Conservation (phyloP, 805 yeast genomes). For the Lipomyces starkeyi region DNA sequence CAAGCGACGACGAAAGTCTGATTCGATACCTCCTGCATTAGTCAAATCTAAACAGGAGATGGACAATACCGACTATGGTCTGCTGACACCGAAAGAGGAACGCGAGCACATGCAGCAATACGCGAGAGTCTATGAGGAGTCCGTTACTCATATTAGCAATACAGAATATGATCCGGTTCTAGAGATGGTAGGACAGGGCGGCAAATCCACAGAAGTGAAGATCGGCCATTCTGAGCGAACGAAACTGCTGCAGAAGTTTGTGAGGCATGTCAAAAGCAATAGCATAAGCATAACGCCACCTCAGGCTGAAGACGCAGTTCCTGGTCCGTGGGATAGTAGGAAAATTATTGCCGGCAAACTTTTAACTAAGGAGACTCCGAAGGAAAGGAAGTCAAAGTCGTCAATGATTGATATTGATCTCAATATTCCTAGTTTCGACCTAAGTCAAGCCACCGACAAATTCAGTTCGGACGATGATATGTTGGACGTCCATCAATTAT, state of each 20-base stretch:
- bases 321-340: constrained; percentile 3
- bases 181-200: constrained; percentile 2
- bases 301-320: neutral
- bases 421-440: constrained; percentile 18
- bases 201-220: constrained; percentile 15
- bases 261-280: constrained; percentile 3
- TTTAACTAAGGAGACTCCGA: neutral
- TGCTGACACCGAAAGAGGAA: constrained; percentile 20
- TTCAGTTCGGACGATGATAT: constrained; percentile 12
- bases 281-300: neutral
- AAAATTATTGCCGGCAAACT: neutral
- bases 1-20: constrained; percentile 7
- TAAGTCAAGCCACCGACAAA: constrained; percentile 21
- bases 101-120: constrained; percentile 12
- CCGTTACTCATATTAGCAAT: constrained; percentile 1
- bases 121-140: neutral
- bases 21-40: neutral
- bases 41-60: constrained; percentile 23
- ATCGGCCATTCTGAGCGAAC: constrained; percentile 28
- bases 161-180: constrained; percentile 30
- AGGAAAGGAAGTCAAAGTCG: neutral
- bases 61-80: constrained; percentile 16
- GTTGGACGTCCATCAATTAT: constrained; percentile 9
- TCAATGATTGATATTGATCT: constrained; percentile 18
- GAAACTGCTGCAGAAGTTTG: constrained; percentile 14